Conservation (phyloP, 208 protist genomes). For the Trypanosoma scelopori region DNA sequence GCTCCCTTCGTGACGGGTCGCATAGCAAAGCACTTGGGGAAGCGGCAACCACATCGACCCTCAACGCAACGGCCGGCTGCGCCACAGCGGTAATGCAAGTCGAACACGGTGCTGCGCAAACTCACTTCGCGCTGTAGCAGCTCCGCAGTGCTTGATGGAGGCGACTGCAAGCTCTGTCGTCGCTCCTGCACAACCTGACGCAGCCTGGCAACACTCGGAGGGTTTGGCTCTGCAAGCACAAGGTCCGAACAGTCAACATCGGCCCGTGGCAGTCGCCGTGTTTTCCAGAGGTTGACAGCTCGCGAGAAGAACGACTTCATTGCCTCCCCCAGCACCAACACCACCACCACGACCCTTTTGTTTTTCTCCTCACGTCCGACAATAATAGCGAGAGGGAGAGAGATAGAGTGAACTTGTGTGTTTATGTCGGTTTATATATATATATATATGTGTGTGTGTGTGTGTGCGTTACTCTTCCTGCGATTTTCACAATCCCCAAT, state of each 20-base stretch:
- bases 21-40: conserved; percentile 70
- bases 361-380: too few species aligned
- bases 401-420: too few species aligned
- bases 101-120: conserved; percentile 61
- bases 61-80: conserved; percentile 69
- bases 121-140: conserved; percentile 34
- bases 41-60: conserved; percentile 54
- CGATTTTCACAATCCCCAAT: not conserved
- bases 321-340: not conserved
- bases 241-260: conserved; percentile 73
- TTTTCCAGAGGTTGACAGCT: conserved; percentile 43
- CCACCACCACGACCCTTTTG: too few species aligned
- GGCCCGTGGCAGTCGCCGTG: conserved; percentile 41
- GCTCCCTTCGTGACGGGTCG: conserved; percentile 75
- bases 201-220: conserved; percentile 42
- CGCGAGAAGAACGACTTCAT: conserved; percentile 75
- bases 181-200: conserved; percentile 44
- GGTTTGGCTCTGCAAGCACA: conserved; percentile 34
- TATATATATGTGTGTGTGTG: too few species aligned
- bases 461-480: too few species aligned
- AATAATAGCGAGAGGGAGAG: too few species aligned
- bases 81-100: conserved; percentile 73
- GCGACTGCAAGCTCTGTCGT: conserved; percentile 25
- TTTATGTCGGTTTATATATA: too few species aligned
- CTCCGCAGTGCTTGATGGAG: conserved; percentile 16